Evolutionary conservation across 2,329 filamentous ascomycete genomes (phyloP), one percentile per base, ranked within the genome.

Genomic region (Venturia effusa): DNA sequence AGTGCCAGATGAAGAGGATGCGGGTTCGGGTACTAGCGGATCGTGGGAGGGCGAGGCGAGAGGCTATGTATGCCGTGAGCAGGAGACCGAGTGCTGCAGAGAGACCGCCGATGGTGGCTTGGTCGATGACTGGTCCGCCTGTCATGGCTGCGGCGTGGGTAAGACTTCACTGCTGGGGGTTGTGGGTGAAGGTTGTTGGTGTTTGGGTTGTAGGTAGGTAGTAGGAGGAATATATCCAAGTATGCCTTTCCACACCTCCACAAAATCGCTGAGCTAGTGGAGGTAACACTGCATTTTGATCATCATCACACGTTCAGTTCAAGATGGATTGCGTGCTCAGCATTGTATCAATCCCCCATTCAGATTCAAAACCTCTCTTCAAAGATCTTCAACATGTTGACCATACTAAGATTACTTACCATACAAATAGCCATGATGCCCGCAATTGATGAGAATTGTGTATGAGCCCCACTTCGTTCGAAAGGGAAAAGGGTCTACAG

Each of bases 11-110:
- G 65, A 66, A 66, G 27, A 66, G 86, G 72, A 89, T 78, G 66
- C 92, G 90, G 64, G 82, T 81, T 61, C 85, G 83, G 43, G 77
- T 73, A 1, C 83, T 76, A 13, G 85, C 79, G 0, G 79, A 71
- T 22, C 76, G 72, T 4, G 87, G 83, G 32, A 88, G 79, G 11
- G 82, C 72, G 51, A 71, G 69, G 22, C 75, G 69, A 51, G 81
- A 82, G 62, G 79, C 74, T 37, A 76, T 34, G 71, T 82, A 83
- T 59, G 84, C 83, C 62, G 78, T 72, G 30, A 77, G 76, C 69
- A 86, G 80, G 59, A 86, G 78, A 2, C 77, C 77, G 59, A 85
- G 76, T 30, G 81, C 79, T 54, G 81, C 78, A 55, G 79, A 74
- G 65, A 86, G 78, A 64, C 82, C 85, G 66, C 83, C 73, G 51